phyloP scores from a whole-genome alignment of 257 asterid species.

The Linaria vulgaris region DNA sequence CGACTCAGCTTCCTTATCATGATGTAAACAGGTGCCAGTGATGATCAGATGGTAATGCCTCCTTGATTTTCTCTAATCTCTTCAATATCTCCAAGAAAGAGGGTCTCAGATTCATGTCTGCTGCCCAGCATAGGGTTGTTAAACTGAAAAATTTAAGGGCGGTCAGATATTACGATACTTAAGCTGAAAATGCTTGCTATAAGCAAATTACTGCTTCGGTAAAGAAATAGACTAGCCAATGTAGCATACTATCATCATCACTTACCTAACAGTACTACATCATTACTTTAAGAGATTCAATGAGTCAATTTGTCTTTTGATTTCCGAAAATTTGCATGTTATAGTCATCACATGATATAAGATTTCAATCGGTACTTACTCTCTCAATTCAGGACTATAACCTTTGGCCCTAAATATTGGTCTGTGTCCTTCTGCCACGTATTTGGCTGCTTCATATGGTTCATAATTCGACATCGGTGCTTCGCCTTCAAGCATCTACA shows the following conservation, averaged over 20 bases:
- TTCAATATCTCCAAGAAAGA: slow-evolving; percentile 76
- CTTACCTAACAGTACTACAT: too few relatives aligned
- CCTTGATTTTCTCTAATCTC: slow-evolving; percentile 68
- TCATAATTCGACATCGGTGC: slow-evolving; percentile 78
- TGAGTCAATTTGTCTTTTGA: neutral
- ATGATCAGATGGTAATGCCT: slow-evolving; percentile 46
- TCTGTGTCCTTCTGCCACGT: slow-evolving; percentile 88
- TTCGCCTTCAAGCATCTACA: slow-evolving; percentile 99
- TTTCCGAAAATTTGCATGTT: neutral
- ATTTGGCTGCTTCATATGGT: slow-evolving; percentile 92
- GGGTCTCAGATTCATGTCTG: slow-evolving; percentile 76
- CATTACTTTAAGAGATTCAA: too few relatives aligned
- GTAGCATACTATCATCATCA: too few relatives aligned
- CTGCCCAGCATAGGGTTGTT: slow-evolving; percentile 74
- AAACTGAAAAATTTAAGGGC: slow-evolving; percentile 40
- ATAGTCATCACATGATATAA: slow-evolving; percentile 5
- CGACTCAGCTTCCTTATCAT: neutral
- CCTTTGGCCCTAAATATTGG: slow-evolving; percentile 75
- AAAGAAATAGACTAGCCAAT: too few relatives aligned
- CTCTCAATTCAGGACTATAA: slow-evolving; percentile 63
- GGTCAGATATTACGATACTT: neutral
- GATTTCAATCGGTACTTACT: slow-evolving; percentile 51
- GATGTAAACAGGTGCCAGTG: slow-evolving; percentile 63
- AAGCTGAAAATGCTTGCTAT: too few relatives aligned
- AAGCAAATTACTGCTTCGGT: too few relatives aligned